phyloP scores from a whole-genome alignment of 108 stramenopile species.

The Cyclostephanos invisitatus region DNA sequence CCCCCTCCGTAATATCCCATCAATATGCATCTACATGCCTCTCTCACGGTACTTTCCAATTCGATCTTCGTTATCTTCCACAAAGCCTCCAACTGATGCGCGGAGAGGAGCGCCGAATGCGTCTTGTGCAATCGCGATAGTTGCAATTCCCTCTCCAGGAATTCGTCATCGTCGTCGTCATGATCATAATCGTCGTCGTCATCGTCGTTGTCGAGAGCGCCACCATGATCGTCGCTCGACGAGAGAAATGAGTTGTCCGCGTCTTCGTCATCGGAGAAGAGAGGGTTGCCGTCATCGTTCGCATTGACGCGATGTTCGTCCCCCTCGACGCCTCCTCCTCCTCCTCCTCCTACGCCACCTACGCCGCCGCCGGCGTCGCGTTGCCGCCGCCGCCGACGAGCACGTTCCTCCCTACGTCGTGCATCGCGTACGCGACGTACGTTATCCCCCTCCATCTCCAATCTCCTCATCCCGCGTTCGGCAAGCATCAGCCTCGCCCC shows the following conservation, averaged over 20 bases:
- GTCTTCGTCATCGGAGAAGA: background rate
- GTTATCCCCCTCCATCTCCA: constrained; percentile 14
- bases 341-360: too few relatives aligned
- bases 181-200: constrained; percentile 8
- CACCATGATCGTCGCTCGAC: constrained; percentile 13
- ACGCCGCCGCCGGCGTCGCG: too few relatives aligned
- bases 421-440: background rate
- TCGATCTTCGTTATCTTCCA: constrained; percentile 87
- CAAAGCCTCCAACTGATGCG: constrained; percentile 76
- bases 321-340: background rate
- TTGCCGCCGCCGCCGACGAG: background rate
- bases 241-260: background rate
- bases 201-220: constrained; percentile 8
- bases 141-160: constrained; percentile 53
- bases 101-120: constrained; percentile 55
- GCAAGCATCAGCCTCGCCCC: constrained; percentile 54
- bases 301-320: constrained; percentile 1
- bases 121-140: constrained; percentile 52
- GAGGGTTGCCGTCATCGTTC: constrained; percentile 14
- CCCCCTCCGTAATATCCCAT: constrained; percentile 2
- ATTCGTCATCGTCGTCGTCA: constrained; percentile 13
- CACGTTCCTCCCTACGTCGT: background rate
- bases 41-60: constrained; percentile 61
- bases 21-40: constrained; percentile 70
- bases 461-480: constrained; percentile 50